A percentile compares a stretch with the other conserved stretches of the same genome.
These are phyloP conservation scores for Lignosus rhinocerotis DNA, from an alignment of 1,284 basidiomycete species.

Conservation along the genomic window DNA sequence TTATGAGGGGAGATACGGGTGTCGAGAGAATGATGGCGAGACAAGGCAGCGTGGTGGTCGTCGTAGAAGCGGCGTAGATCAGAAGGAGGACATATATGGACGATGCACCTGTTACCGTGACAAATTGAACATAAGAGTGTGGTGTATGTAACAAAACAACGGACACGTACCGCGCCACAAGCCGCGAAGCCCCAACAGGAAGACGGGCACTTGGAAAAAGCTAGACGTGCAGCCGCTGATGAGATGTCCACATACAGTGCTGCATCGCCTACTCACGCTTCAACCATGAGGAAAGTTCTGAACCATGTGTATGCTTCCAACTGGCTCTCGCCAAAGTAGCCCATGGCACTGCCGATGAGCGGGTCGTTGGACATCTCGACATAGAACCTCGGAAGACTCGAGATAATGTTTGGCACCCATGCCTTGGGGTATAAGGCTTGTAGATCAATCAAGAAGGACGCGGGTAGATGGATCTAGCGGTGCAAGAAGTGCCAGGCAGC, in stretches of 20 bases:
- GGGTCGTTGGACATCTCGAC: constrained; percentile 60
- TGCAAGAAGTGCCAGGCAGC: not conserved
- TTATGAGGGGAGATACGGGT: constrained; percentile 30
- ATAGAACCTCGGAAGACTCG: constrained; percentile 46
- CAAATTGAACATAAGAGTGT: not conserved
- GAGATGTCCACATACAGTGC: not conserved
- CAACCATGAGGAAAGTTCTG: constrained; percentile 60
- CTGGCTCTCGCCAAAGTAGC: constrained; percentile 38
- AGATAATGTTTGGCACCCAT: constrained; percentile 48
- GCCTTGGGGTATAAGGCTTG: constrained; percentile 63
- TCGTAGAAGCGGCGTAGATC: constrained; percentile 75
- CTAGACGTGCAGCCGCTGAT: constrained; percentile 33
- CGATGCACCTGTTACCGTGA: constrained; percentile 15
- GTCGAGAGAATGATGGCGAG: constrained; percentile 57
- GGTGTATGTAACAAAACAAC: not conserved
- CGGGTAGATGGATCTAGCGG: constrained; percentile 61
- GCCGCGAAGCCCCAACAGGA: constrained; percentile 65
- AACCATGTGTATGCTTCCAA: constrained; percentile 58
- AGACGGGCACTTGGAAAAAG: constrained; percentile 77
- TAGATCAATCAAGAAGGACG: constrained; percentile 66
- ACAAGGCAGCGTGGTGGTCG: constrained; percentile 77
- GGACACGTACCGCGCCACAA: constrained; percentile 61
- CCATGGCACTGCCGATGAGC: constrained; percentile 54
- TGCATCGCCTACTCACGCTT: constrained; percentile 38
- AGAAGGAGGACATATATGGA: constrained; percentile 57